These are phyloP conservation scores for Polychaeton citri DNA, from an alignment of 2,329 filamentous ascomycete species.

Conservation along the genomic window DNA sequence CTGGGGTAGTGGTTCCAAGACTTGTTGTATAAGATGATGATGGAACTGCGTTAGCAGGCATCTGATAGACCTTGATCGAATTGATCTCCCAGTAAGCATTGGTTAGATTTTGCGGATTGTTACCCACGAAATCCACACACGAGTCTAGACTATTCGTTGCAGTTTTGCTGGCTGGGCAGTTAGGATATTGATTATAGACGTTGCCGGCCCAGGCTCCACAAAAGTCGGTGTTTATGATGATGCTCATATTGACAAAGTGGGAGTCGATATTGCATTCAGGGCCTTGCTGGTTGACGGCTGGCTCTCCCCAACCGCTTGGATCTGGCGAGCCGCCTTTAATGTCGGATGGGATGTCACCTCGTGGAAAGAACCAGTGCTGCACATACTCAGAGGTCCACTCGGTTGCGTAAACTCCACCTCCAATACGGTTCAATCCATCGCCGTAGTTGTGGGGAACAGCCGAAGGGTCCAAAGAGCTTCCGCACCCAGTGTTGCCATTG, in stretches of 20 bases:
- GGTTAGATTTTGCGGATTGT: constrained; percentile 18
- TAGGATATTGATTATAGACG: constrained; percentile 14
- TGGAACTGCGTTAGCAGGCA: constrained; percentile 7
- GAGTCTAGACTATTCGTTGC: constrained; percentile 10
- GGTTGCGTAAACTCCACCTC: constrained; percentile 22
- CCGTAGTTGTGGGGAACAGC: constrained; percentile 21
- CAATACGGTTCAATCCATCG: constrained; percentile 15
- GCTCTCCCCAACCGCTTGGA: constrained; percentile 47
- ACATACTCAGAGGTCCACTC: constrained; percentile 22
- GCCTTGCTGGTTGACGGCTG: constrained; percentile 48
- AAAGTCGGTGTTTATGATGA: constrained; percentile 28
- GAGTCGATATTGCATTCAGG: constrained; percentile 22
- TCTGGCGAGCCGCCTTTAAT: constrained; percentile 40
- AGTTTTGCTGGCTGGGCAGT: constrained; percentile 16
- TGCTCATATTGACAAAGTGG: constrained; percentile 24
- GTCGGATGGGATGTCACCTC: constrained; percentile 19
- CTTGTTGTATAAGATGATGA: too few species aligned
- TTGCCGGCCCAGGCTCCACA: constrained; percentile 25
- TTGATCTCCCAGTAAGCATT: constrained; percentile 29
- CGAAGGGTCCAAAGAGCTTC: constrained; percentile 8
- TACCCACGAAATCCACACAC: constrained; percentile 21
- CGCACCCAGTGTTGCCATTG: constrained; percentile 20
- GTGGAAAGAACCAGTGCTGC: constrained; percentile 23
- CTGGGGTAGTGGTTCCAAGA: too few species aligned
- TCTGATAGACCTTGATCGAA: constrained; percentile 27